These are phyloP conservation scores for Nakaseomyces kungkrabaensis DNA, from an alignment of 1,139 yeast genomes.

Conservation along the genomic window DNA sequence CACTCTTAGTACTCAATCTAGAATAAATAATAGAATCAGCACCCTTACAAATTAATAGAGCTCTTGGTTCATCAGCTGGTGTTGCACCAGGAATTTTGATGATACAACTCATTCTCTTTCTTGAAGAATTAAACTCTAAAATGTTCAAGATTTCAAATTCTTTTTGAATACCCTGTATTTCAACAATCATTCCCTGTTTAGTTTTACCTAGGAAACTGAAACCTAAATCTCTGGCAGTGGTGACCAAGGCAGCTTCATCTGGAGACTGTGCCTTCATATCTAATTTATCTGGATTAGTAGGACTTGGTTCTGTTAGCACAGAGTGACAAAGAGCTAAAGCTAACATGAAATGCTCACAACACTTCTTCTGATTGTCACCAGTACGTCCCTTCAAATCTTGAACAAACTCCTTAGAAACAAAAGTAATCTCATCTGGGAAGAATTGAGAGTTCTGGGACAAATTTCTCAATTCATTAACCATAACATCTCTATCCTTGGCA, in stretches of 20 bases:
- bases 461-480: constrained; percentile 50
- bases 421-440: constrained; percentile 59
- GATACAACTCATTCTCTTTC: constrained; percentile 95
- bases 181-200: constrained; percentile 57
- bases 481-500: constrained; percentile 48
- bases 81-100: constrained; percentile 45
- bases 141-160: constrained; percentile 70
- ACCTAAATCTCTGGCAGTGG: constrained; percentile 89
- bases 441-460: constrained; percentile 43
- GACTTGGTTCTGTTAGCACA: constrained; percentile 66
- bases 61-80: constrained; percentile 37
- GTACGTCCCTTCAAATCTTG: constrained; percentile 41
- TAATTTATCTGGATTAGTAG: constrained; percentile 46
- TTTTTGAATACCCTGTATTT: constrained; percentile 61
- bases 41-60: constrained; percentile 74
- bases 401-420: constrained; percentile 61
- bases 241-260: constrained; percentile 92
- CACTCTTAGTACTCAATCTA: constrained; percentile 40
- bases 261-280: constrained; percentile 93
- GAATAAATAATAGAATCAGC: constrained; percentile 88
- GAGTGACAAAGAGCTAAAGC: constrained; percentile 89
- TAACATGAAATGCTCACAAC: constrained; percentile 71
- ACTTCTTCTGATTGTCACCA: constrained; percentile 49
- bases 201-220: constrained; percentile 69
- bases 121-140: constrained; percentile 78